Conservation (phyloP, 139 green algal species). For the Chlamydomonas applanata region DNA sequence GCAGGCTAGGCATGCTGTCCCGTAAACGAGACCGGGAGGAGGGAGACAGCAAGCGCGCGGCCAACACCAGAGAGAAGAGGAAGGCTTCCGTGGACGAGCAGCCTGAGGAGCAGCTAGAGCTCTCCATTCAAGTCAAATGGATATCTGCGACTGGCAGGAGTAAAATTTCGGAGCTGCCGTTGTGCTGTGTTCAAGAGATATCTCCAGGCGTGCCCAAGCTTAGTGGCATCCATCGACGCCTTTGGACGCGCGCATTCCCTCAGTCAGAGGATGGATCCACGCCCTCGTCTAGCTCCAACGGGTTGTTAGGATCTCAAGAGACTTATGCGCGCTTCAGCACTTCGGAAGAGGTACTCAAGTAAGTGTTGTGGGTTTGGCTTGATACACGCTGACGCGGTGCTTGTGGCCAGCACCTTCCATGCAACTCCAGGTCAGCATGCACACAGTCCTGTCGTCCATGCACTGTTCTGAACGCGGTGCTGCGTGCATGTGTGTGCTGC, state of each 20-base stretch:
- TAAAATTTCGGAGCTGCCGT: neutral
- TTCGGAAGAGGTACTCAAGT: neutral
- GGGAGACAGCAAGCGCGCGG: neutral
- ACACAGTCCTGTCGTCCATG: neutral
- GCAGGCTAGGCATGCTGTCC: too few species aligned
- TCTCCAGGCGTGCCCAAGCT: neutral
- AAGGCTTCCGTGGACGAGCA: neutral
- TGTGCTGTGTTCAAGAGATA: neutral
- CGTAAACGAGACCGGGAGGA: neutral
- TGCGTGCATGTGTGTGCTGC: slow-evolving; percentile 17
- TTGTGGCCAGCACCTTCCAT: too few species aligned
- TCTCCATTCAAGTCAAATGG: slow-evolving; percentile 10
- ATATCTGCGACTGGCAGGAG: neutral
- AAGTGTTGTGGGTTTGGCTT: neutral
- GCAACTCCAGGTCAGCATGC: neutral
- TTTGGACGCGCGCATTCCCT: neutral
- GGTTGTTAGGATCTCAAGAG: neutral
- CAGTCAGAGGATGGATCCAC: neutral
- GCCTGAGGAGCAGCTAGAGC: neutral
- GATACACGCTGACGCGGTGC: too few species aligned
- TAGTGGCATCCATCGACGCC: neutral
- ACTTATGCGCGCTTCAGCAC: neutral
- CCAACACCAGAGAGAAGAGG: neutral
- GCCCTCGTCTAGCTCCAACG: too few species aligned
- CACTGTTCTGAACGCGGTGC: too few species aligned